Base-by-base conservation (phyloP, 768 basidiomycete genomes). In the Leccinum rimulosum region DNA sequence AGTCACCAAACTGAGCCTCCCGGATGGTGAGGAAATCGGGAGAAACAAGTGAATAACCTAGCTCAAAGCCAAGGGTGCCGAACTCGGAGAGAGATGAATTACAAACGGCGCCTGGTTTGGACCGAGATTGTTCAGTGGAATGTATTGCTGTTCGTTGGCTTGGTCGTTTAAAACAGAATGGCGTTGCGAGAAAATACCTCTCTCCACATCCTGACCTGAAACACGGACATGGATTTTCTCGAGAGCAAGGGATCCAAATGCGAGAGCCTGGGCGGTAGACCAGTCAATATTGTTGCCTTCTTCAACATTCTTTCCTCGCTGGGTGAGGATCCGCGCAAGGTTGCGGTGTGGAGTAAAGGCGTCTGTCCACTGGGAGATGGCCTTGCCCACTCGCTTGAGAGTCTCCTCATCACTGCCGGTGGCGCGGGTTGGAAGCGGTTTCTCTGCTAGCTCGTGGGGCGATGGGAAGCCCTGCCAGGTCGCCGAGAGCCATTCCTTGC, bases 1-100 rank as follows among this genome's bases (percentile, higher is more conserved):
- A 98, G 76, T 98, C 96, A 71, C 96, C 96, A 68, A 98, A 95
- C 73, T 98, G 96, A 15, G 96, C 97, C 73, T 98, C 97, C 97
- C 96, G 98, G 69, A 99, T 88, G 15, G 93, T 93, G 63, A 99
- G 81, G 28, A 86, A 80, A 69, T 93, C 87, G 19, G 96, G 97
- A 14, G 94, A 96, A 55, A 98, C 97, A 63, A 98, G 87, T 6
- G 97, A 99, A 76, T 99, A 99, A 8, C 96, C 96, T 31, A 99
- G 86, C 74, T 99, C 96, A 74, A 98, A 99, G 43, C 96, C 96
- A 59, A 99, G 90, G 3, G 87, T 80, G 61, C 96, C 97, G 70
- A 79, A 99, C 74, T 99, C 97, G 48, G 96, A 98, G 19, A 99
- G 81, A 6, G 93, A 93, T 8, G 97, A 98, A 81, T 98, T 99